phyloP scores from a whole-genome alignment of 1,284 basidiomycete genomes.

The Rhodotorula sp. region DNA sequence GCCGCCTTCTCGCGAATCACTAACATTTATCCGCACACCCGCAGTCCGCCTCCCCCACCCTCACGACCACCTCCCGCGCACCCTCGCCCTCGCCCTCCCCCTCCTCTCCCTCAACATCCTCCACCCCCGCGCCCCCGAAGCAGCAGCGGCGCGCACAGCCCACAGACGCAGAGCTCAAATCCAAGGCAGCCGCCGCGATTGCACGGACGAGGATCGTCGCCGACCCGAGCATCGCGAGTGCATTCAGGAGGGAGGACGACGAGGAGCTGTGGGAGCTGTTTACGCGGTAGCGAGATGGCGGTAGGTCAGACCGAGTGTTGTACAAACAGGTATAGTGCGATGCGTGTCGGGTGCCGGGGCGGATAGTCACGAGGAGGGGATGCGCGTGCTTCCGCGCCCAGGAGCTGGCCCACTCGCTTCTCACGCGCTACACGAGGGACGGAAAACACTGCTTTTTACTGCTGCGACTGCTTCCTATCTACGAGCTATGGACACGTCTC shows the following conservation, averaged over 20 bases:
- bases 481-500: no score
- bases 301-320: no score
- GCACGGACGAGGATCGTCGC: conserved; percentile 19
- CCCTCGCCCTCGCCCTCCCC: not conserved
- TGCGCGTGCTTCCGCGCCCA: no score
- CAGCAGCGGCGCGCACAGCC: not conserved
- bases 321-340: no score
- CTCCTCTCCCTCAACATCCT: no score
- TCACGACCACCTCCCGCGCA: not conserved
- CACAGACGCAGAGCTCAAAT: conserved; percentile 14
- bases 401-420: no score
- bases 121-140: not conserved
- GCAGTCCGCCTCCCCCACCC: conserved; percentile 1
- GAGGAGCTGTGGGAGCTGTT: conserved; percentile 23
- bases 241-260: conserved; percentile 23
- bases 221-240: conserved; percentile 20
- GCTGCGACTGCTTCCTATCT: no score
- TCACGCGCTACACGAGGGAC: no score
- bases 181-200: not conserved
- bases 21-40: no score
- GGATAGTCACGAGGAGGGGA: no score
- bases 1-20: not conserved
- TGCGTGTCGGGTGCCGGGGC: no score
- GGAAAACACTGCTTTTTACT: no score
- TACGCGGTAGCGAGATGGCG: not conserved